Evolutionary conservation across 805 yeast species (phyloP).

Genomic region (Saturnispora halmiae): DNA sequence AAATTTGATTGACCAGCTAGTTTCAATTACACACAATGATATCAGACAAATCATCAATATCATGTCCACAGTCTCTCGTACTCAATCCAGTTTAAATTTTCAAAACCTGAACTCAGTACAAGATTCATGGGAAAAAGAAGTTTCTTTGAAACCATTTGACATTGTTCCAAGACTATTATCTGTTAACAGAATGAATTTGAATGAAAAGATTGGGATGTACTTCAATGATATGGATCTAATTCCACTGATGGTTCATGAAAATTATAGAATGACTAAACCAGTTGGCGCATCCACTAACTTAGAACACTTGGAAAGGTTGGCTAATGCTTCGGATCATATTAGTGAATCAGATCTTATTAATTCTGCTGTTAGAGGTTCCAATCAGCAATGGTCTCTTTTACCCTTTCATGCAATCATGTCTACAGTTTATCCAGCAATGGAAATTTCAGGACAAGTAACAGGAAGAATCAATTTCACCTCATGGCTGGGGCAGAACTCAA

Average conservation of each 20-base stretch:
- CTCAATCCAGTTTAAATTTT: constrained; percentile 54
- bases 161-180: constrained; percentile 61
- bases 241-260: constrained; percentile 94
- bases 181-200: constrained; percentile 51
- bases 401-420: constrained; percentile 88
- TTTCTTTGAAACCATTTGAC: constrained; percentile 88
- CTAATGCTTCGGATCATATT: constrained; percentile 77
- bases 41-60: constrained; percentile 90
- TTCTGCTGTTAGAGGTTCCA: constrained; percentile 73
- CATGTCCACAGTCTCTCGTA: constrained; percentile 73
- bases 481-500: constrained; percentile 88
- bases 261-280: constrained; percentile 67
- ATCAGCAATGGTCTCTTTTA: constrained; percentile 88
- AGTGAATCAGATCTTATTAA: constrained; percentile 82
- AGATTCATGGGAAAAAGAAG: constrained; percentile 78
- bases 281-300: constrained; percentile 29
- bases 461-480: constrained; percentile 72
- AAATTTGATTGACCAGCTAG: constrained; percentile 71
- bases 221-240: constrained; percentile 93
- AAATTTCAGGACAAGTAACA: constrained; percentile 59
- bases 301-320: constrained; percentile 52
- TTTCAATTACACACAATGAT: constrained; percentile 78
- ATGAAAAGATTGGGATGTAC: constrained; percentile 79
- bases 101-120: constrained; percentile 56
- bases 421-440: constrained; percentile 68